These are phyloP conservation scores for Polyrhizophydium stewartii DNA, from an alignment of 371 early-diverging fungal genomes.

Conservation along the genomic window DNA sequence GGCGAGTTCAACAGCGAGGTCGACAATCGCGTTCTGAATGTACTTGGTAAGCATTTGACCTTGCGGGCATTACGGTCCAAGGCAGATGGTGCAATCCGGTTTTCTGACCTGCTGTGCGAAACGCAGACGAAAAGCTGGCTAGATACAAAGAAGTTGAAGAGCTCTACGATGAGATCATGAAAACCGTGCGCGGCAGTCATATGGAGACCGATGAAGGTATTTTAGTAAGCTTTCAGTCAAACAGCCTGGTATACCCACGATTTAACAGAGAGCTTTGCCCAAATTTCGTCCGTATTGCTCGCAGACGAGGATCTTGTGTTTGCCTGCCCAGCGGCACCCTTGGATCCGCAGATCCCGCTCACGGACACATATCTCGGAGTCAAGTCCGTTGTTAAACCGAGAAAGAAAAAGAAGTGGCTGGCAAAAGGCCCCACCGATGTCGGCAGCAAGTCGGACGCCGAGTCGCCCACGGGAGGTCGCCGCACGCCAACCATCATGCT, in stretches of 20 bases:
- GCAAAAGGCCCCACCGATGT: not conserved
- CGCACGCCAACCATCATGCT: not conserved
- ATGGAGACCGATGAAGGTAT: conserved; percentile 37
- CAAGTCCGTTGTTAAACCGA: not conserved
- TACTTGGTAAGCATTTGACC: conserved; percentile 25
- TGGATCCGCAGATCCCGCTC: conserved; percentile 27
- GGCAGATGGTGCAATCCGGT: not conserved
- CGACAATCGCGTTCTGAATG: conserved; percentile 21
- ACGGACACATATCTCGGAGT: conserved; percentile 30
- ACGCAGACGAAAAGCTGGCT: conserved; percentile 37
- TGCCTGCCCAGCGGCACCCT: conserved; percentile 38
- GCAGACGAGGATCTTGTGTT: conserved; percentile 17
- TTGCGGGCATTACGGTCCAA: too few species aligned
- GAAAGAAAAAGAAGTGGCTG: not conserved
- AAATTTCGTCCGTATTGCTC: not conserved
- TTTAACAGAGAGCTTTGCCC: not conserved
- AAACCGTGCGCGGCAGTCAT: conserved; percentile 28
- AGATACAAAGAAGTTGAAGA: conserved; percentile 49
- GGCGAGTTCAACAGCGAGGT: conserved; percentile 31
- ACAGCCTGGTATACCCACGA: not conserved
- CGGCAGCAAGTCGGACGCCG: conserved; percentile 1
- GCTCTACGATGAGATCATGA: conserved; percentile 49
- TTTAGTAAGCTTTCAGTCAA: too few species aligned
- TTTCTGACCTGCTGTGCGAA: not conserved
- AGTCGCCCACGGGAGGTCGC: not conserved